Evolutionary conservation across 176 grass and related monocot genomes (phyloP), one percentile per base, ranked within the genome.

Genomic region (Ensete ventricosum): DNA sequence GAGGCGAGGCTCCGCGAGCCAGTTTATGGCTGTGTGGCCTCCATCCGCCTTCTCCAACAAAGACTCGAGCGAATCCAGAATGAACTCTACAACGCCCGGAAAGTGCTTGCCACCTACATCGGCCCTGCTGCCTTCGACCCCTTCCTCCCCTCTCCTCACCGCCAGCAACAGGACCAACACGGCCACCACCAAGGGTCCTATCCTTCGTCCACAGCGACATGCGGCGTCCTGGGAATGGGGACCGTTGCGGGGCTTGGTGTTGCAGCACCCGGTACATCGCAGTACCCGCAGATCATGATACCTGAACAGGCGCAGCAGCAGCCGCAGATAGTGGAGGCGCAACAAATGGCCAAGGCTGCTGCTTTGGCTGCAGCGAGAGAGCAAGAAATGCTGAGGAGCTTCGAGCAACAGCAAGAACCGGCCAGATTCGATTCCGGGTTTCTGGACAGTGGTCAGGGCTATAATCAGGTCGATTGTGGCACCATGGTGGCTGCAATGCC

Each of bases 1-100:
- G 86, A 96, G 80, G 86, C 86, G 65, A 84, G 89, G 66, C 8
- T 96, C 76, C 86, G 84, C 25, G 89, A 96, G 75, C 92, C 92
- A 8, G 92, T 96, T 69, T 96, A 89, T 55, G 89, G 89, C 76
- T 89, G 92, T 67, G 92, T 92, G 75, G 85, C 84, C 73, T 84
- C 84, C 67, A 84, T 96, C 74, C 80, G 85, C 20, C 71, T 87
- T 9, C 88, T 96, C 54, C 92, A 91, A 80, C 89, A 87, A 71
- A 89, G 91, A 84, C 81, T 87, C 27, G 52, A 2, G 11, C 22
- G 26, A 23, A 23, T 65, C 10, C 63, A 65, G 21, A 8, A 26
- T 23, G 63, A 26, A 12, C 63, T 65, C 11, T 3, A 27, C 17
- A 0, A 12, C 23, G 63, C 23, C 22, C 4, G 2, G 23, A 65